Evolutionary conservation across 139 green algal genomes (phyloP).

Genomic region (Microglena sp.): DNA sequence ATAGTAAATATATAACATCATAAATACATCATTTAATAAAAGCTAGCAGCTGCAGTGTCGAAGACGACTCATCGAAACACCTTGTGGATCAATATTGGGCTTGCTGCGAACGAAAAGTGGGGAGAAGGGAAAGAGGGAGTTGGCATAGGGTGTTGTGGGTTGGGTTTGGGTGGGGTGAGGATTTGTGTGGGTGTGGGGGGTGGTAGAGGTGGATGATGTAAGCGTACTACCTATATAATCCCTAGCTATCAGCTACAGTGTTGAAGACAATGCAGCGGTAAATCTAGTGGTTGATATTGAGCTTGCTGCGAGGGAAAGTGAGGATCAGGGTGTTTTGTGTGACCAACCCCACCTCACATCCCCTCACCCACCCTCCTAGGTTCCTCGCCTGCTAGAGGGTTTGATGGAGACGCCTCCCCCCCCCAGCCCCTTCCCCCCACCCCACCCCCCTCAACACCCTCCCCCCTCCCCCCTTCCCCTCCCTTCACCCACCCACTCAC

Average conservation of each 20-base stretch:
- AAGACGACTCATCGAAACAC: conserved; percentile 63
- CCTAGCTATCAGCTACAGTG: conserved; percentile 49
- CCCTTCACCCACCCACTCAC: too few species aligned
- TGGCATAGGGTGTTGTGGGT: not conserved
- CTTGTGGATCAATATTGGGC: conserved; percentile 87
- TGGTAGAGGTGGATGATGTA: not conserved
- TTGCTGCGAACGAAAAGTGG: conserved; percentile 78
- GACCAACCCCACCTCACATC: too few species aligned
- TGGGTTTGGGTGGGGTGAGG: not conserved
- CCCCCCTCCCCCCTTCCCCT: too few species aligned
- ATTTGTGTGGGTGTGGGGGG: not conserved
- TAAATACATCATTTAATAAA: too few species aligned
- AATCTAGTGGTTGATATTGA: conserved; percentile 87
- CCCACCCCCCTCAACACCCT: too few species aligned
- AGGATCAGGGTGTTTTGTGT: too few species aligned
- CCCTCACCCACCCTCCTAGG: conserved; percentile 19
- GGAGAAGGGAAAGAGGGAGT: not conserved
- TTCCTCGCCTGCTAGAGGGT: conserved; percentile 63
- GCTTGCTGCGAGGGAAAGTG: conserved; percentile 78
- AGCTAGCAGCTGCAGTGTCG: conserved; percentile 56
- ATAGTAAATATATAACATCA: too few species aligned
- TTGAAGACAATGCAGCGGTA: conserved; percentile 64
- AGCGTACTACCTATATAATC: too few species aligned
- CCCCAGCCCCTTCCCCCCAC: too few species aligned
- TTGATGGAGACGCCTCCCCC: conserved; percentile 28